Percentiles rank a stretch among this genome's conserved stretches.
Conservation (phyloP, 2,329 filamentous ascomycete species). For the Aspergillus pseudoglaucus region DNA sequence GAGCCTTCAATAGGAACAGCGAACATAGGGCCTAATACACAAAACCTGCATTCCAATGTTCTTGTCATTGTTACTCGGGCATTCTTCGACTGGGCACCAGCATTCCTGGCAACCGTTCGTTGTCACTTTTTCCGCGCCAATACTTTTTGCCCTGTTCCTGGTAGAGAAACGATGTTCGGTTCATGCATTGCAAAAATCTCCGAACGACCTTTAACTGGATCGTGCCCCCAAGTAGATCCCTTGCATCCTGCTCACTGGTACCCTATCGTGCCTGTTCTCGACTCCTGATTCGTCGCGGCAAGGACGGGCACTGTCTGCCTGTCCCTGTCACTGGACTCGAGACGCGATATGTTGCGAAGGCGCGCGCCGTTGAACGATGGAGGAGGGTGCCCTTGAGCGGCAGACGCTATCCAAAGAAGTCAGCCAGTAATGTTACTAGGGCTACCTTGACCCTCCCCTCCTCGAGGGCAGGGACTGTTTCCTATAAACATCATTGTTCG, state of each 20-base stretch:
- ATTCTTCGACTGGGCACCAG: slow-evolving; percentile 22
- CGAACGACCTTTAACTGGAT: slow-evolving; percentile 30
- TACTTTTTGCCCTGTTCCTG: slow-evolving; percentile 17
- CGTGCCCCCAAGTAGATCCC: slow-evolving; percentile 27
- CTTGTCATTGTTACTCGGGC: slow-evolving; percentile 20
- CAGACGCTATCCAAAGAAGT: slow-evolving; percentile 24
- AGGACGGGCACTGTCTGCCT: slow-evolving; percentile 24
- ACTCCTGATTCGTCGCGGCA: slow-evolving; percentile 34
- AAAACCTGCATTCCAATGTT: slow-evolving; percentile 27
- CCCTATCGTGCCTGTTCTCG: slow-evolving; percentile 28
- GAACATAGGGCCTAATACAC: background rate
- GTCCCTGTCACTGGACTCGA: slow-evolving; percentile 23
- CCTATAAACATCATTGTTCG: slow-evolving; percentile 39
- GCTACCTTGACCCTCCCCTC: slow-evolving; percentile 23
- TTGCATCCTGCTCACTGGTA: slow-evolving; percentile 27
- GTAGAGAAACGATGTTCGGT: slow-evolving; percentile 12
- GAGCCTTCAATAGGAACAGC: background rate
- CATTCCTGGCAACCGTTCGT: slow-evolving; percentile 27
- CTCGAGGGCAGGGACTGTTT: slow-evolving; percentile 21
- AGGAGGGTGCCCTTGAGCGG: slow-evolving; percentile 33
- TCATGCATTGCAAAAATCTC: slow-evolving; percentile 26
- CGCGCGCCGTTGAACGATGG: slow-evolving; percentile 23
- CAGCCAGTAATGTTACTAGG: slow-evolving; percentile 31
- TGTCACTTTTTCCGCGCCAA: slow-evolving; percentile 22
- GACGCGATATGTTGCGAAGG: slow-evolving; percentile 25